Percentiles rank a stretch among this genome's conserved stretches.
These are phyloP conservation scores for sweet orange (Citrus sinensis) DNA, from an alignment of 345 rosid species.

Conservation along the genomic window DNA sequence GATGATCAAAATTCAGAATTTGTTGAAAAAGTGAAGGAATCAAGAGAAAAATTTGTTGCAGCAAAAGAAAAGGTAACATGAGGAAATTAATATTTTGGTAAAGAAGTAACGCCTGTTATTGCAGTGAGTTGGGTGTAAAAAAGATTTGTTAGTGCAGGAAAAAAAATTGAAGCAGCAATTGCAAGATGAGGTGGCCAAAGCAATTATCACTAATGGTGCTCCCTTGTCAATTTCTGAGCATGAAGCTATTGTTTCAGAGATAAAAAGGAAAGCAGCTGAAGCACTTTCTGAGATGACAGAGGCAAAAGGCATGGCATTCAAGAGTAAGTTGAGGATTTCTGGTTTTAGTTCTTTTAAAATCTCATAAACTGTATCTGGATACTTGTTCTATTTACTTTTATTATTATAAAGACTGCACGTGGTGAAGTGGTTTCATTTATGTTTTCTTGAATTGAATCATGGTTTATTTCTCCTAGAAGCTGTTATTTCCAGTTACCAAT, in stretches of 20 bases:
- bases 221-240: conserved; percentile 45
- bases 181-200: conserved; percentile 57
- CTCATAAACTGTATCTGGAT: background rate
- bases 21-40: conserved; percentile 45
- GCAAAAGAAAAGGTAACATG: conserved; percentile 60
- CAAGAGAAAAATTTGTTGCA: conserved; percentile 44
- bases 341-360: conserved; percentile 1
- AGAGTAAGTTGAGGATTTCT: conserved; percentile 35
- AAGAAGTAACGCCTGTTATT: conserved; percentile 4
- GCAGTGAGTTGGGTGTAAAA: background rate
- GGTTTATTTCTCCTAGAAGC: background rate
- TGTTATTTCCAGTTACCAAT: background rate
- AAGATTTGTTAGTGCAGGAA: conserved; percentile 39
- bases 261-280: conserved; percentile 49
- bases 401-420: background rate
- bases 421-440: background rate
- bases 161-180: conserved; percentile 51
- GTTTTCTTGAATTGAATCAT: background rate
- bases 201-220: conserved; percentile 42
- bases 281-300: conserved; percentile 45
- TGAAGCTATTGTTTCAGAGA: conserved; percentile 37
- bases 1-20: conserved; percentile 42
- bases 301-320: conserved; percentile 31
- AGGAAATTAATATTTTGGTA: background rate
- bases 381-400: background rate